Percentiles rank a stretch among this genome's conserved stretches.
Evolutionary conservation across 768 basidiomycete species (phyloP).

Genomic region (Tylopilus rubrobrunneus): DNA sequence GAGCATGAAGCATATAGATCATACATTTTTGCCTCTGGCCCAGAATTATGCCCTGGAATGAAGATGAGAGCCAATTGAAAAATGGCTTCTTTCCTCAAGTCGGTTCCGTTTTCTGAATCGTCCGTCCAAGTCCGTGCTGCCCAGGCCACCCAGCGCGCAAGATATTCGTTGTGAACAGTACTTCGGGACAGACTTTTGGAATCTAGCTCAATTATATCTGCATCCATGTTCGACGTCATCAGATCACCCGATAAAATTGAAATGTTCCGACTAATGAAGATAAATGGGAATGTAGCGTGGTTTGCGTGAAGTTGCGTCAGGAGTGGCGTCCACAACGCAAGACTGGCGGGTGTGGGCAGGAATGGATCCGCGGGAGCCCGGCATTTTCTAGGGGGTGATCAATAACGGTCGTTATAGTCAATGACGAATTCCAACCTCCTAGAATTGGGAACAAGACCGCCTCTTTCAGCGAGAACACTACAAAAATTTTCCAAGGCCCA

Average conservation of each 20-base stretch:
- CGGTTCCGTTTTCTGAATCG: constrained; percentile 31
- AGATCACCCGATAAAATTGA: constrained; percentile 29
- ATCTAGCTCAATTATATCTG: constrained; percentile 17
- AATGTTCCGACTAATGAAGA: constrained; percentile 47
- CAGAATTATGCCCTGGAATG: constrained; percentile 34
- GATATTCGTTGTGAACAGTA: constrained; percentile 49
- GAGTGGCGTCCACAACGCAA: constrained; percentile 66
- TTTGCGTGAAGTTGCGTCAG: constrained; percentile 51
- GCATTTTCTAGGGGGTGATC: constrained; percentile 50
- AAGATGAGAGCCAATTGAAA: constrained; percentile 46
- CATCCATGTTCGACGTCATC: constrained; percentile 8
- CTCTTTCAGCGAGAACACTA: constrained; percentile 62
- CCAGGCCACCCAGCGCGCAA: constrained; percentile 74
- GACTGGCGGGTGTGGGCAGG: constrained; percentile 46
- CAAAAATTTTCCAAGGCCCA: constrained; percentile 70
- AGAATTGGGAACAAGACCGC: constrained; percentile 76
- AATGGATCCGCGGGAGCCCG: constrained; percentile 38
- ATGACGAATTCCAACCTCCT: constrained; percentile 57
- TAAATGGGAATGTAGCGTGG: constrained; percentile 52
- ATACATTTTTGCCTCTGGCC: constrained; percentile 34
- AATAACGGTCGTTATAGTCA: background rate
- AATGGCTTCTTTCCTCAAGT: constrained; percentile 45
- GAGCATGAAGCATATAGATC: background rate
- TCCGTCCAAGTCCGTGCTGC: constrained; percentile 39
- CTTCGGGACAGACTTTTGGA: constrained; percentile 27